phyloP scores from a whole-genome alignment of 352 stramenopile species.

The Globisporangium abappressorium region DNA sequence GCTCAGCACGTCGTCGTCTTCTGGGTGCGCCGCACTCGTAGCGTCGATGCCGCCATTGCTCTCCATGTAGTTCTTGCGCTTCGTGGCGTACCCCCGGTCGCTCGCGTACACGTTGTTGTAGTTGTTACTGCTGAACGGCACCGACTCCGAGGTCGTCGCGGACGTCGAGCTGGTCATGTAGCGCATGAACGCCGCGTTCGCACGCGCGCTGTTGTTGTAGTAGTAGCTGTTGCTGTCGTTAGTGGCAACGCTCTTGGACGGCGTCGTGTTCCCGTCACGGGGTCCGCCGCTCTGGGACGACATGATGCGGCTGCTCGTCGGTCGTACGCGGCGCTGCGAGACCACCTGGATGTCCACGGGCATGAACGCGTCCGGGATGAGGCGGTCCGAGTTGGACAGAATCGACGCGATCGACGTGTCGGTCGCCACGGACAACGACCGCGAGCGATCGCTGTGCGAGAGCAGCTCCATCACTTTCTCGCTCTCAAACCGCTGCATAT shows the following conservation, averaged over 20 bases:
- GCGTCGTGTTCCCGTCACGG: constrained; percentile 10
- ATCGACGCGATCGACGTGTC: constrained; percentile 61
- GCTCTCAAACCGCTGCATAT: constrained; percentile 11
- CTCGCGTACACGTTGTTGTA: neutral
- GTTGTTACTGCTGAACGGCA: constrained; percentile 11
- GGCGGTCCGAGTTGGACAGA: constrained; percentile 50
- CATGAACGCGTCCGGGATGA: constrained; percentile 59
- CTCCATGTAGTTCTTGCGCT: constrained; percentile 23
- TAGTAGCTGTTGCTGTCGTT: constrained; percentile 18
- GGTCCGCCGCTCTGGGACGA: constrained; percentile 15
- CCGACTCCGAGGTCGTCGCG: constrained; percentile 14
- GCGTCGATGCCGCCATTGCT: constrained; percentile 20
- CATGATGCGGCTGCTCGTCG: constrained; percentile 17
- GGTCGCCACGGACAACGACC: constrained; percentile 35
- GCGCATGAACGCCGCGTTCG: constrained; percentile 17
- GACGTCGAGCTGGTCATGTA: constrained; percentile 20
- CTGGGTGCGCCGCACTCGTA: constrained; percentile 3
- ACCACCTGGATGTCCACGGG: constrained; percentile 67
- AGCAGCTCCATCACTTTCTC: constrained; percentile 31
- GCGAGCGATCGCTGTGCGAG: constrained; percentile 23
- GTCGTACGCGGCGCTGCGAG: constrained; percentile 40
- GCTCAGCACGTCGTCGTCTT: constrained; percentile 29
- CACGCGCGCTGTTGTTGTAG: constrained; percentile 15
- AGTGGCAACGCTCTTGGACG: constrained; percentile 20
- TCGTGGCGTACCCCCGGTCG: neutral